Evolutionary conservation across 2,329 filamentous ascomycete genomes (phyloP).

Genomic region (Amauroascus verrucosus): DNA sequence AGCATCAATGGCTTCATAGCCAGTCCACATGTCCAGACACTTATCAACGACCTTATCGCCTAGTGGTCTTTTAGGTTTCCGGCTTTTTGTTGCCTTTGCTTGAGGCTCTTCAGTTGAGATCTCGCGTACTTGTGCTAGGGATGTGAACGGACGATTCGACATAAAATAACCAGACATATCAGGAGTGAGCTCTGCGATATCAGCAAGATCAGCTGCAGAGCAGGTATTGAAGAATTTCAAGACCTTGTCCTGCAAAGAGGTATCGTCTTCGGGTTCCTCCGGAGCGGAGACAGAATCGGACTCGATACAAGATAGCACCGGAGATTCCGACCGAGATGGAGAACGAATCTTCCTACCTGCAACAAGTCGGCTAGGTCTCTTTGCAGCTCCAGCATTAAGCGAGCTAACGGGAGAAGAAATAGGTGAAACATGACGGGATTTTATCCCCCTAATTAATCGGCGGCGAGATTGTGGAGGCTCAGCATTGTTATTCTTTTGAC

Average conservation of each 20-base stretch:
- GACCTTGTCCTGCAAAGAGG: constrained; percentile 46
- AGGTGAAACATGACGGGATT: constrained; percentile 24
- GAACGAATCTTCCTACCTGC: constrained; percentile 38
- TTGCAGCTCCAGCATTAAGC: constrained; percentile 21
- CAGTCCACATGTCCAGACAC: constrained; percentile 61
- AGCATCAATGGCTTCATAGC: constrained; percentile 72
- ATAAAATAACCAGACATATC: constrained; percentile 60
- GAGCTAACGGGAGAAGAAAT: constrained; percentile 14
- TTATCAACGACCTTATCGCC: constrained; percentile 59
- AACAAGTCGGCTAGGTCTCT: constrained; percentile 35
- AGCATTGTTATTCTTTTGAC: constrained; percentile 18
- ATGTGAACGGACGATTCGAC: constrained; percentile 61
- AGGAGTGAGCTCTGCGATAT: constrained; percentile 66
- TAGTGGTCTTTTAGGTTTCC: constrained; percentile 44
- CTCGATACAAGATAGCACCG: constrained; percentile 31
- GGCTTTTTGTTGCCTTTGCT: constrained; percentile 37
- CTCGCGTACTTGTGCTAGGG: constrained; percentile 54
- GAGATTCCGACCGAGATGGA: constrained; percentile 27
- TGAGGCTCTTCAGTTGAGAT: constrained; percentile 42
- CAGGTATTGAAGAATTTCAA: constrained; percentile 77
- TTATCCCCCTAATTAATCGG: constrained; percentile 32
- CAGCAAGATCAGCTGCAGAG: constrained; percentile 62
- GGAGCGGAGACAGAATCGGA: constrained; percentile 37
- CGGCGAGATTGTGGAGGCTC: constrained; percentile 26
- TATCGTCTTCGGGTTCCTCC: constrained; percentile 33